These are phyloP conservation scores for Hibiscus syriacus DNA, from an alignment of 345 rosid species.

Conservation along the genomic window DNA sequence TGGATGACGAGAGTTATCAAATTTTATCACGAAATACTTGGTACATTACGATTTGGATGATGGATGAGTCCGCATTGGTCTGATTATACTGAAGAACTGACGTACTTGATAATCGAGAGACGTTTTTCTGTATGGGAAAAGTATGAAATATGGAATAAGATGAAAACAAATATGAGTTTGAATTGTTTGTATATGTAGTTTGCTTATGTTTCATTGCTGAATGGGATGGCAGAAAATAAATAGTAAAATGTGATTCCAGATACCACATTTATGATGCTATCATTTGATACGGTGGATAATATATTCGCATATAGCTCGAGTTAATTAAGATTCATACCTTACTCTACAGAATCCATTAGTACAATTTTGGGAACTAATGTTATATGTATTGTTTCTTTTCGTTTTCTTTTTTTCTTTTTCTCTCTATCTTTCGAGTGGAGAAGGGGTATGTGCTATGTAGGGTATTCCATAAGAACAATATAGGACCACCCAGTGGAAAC, in stretches of 20 bases:
- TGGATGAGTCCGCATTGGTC: not conserved
- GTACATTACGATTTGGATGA: not conserved
- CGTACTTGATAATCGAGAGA: not conserved
- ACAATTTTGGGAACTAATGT: slow-evolving; percentile 5
- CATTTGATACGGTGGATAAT: not conserved
- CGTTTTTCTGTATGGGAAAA: not conserved
- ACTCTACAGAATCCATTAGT: not conserved
- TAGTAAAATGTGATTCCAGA: not conserved
- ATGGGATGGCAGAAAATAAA: not conserved
- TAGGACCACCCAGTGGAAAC: slow-evolving; percentile 86
- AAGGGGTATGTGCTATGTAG: slow-evolving; percentile 73
- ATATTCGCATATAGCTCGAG: not conserved
- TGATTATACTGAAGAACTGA: not conserved
- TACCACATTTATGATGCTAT: not conserved
- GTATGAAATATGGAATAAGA: not conserved
- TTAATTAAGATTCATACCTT: not conserved
- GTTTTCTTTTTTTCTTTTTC: slow-evolving; percentile 7
- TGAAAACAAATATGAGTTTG: not conserved
- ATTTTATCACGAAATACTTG: not conserved
- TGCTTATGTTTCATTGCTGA: too few relatives aligned
- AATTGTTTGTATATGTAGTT: not conserved
- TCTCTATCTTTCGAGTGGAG: slow-evolving; percentile 22
- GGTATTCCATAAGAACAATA: slow-evolving; percentile 21
- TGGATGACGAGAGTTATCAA: not conserved
- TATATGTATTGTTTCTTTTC: slow-evolving; percentile 4